Evolutionary conservation across 805 yeast species (phyloP), one percentile per base, ranked within the genome.

Genomic region (Pichia ethanolica): DNA sequence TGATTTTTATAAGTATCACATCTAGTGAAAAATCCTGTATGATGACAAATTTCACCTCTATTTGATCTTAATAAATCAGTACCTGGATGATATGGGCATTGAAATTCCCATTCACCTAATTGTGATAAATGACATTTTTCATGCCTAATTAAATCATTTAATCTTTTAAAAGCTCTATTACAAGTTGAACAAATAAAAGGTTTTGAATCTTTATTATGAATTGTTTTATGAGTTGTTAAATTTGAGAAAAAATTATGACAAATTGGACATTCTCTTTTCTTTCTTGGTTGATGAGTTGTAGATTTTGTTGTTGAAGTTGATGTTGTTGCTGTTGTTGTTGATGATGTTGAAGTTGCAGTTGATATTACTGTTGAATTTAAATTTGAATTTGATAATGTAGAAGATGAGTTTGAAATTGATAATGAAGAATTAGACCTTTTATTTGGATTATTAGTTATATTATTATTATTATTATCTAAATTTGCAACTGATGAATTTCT

Each of bases 1-100:
- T 89, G 97, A 67, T 89, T 89, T 62, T 89, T 89, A 69, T 80
- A 89, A 5, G 97, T 89, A 63, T 89, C 97, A 63, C 96, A 86
- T 45, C 97, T 74, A 11, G 89, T 81, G 59, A 89, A 89, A 33
- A 86, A 82, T 5, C 97, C 97, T 7, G 88, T 79, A 48, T 79
- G 78, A 63, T 89, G 97, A 62, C 96, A 89, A 37, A 59, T 46
- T 47, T 62, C 53, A 35, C 51, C 42, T 55, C 57, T 38, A n/a
- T 35, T 40, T 25, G 49, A 26, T 26, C 7, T 44, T 48, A 30
- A 34, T 38, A 32, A 38, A 35, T 9, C 51, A 33, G 39, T 30
- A 45, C 28, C 40, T 6, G 55, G 46, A 44, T 73, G 79, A 64
- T 79, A 86, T 1, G 97, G 97, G 59, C 97, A 89, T 60, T 79